phyloP scores from a whole-genome alignment of 2,329 filamentous ascomycete genomes.

The Ophiostoma himal-ulmi region DNA sequence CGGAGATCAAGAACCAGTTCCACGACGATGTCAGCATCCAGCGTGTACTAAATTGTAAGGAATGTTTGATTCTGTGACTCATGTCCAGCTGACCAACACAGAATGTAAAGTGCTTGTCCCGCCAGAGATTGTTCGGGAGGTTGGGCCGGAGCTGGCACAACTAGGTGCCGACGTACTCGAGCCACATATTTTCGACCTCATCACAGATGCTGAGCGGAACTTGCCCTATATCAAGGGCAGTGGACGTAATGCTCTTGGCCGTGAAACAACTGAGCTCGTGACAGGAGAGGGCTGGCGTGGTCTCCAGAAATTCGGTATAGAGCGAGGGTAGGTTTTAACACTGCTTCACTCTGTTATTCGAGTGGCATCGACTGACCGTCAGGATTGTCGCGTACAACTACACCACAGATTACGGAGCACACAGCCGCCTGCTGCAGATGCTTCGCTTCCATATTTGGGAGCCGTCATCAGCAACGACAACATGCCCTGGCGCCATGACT shows the following conservation, averaged over 20 bases:
- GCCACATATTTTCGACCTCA: conserved; percentile 48
- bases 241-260: conserved; percentile 57
- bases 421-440: conserved; percentile 56
- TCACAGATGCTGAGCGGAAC: conserved; percentile 61
- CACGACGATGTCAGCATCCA: conserved; percentile 49
- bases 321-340: conserved; percentile 40
- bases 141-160: conserved; percentile 40
- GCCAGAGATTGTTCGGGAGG: conserved; percentile 34
- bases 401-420: conserved; percentile 45
- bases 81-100: neutral
- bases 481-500: conserved; percentile 62
- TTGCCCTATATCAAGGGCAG: conserved; percentile 53
- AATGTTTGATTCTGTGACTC: too few species aligned
- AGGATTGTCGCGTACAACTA: conserved; percentile 56
- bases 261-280: conserved; percentile 52
- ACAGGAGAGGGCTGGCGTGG: conserved; percentile 62
- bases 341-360: too few species aligned
- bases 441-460: conserved; percentile 54
- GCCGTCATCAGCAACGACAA: conserved; percentile 53
- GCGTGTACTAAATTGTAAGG: conserved; percentile 47
- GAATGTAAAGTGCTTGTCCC: conserved; percentile 46
- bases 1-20: conserved; percentile 51
- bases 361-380: neutral
- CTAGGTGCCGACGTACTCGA: conserved; percentile 51
- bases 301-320: conserved; percentile 53